Conservation (phyloP, 331 rosid species). For the Acacia concinna region DNA sequence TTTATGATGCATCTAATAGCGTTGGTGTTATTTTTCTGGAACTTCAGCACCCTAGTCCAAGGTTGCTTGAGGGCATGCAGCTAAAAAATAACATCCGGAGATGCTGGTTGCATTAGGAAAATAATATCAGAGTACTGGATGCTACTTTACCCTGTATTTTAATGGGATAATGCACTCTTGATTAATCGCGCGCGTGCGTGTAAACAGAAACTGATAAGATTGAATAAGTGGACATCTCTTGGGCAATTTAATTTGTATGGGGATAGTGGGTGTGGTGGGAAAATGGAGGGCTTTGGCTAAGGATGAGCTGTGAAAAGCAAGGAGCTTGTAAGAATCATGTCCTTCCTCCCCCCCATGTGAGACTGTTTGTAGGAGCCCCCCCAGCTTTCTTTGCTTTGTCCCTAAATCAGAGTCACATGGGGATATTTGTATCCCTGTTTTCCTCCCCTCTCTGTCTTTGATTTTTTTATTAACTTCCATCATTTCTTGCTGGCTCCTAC, state of each 20-base stretch:
- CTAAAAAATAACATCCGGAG: too few species aligned
- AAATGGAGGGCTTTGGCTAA: slow-evolving; percentile 43
- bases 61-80: too few species aligned
- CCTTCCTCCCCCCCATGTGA: slow-evolving; percentile 83
- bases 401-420: slow-evolving; percentile 87
- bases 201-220: not conserved
- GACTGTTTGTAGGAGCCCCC: slow-evolving; percentile 50
- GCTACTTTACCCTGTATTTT: not conserved
- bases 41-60: too few species aligned
- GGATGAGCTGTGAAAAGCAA: slow-evolving; percentile 70
- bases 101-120: too few species aligned
- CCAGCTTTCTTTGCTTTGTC: slow-evolving; percentile 74
- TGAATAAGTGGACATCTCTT: slow-evolving; percentile 33
- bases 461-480: slow-evolving; percentile 40
- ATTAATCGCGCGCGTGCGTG: not conserved
- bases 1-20: too few species aligned
- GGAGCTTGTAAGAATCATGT: slow-evolving; percentile 52
- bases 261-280: slow-evolving; percentile 36
- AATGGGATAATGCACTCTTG: not conserved
- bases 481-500: slow-evolving; percentile 53
- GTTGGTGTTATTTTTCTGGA: too few species aligned
- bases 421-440: slow-evolving; percentile 36
- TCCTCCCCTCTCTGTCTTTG: slow-evolving; percentile 35
- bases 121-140: too few species aligned
- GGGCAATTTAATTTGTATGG: slow-evolving; percentile 23